Conservation (phyloP, 2,329 filamentous ascomycete species). For the Diaporthe velutina region DNA sequence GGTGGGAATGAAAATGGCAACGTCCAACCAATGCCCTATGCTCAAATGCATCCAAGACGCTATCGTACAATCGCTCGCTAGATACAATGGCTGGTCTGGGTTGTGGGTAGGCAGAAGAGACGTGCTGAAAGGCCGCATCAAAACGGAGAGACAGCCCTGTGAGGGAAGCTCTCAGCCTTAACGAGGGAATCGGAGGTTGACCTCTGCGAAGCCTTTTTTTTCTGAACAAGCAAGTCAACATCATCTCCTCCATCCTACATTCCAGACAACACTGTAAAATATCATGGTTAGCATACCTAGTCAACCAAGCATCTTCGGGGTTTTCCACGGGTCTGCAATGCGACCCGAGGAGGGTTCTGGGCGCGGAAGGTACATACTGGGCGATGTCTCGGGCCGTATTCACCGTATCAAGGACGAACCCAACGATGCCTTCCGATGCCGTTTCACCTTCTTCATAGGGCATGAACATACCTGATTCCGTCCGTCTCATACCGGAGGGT, state of each 20-base stretch:
- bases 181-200: constrained; percentile 31
- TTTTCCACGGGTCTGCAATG: background rate
- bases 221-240: constrained; percentile 47
- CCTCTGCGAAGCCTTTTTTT: constrained; percentile 42
- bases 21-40: constrained; percentile 29
- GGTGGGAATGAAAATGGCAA: constrained; percentile 30
- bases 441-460: constrained; percentile 82
- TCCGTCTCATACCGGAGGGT: constrained; percentile 77
- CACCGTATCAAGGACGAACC: constrained; percentile 84
- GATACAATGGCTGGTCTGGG: constrained; percentile 26
- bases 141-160: constrained; percentile 24
- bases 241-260: constrained; percentile 74
- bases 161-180: constrained; percentile 29
- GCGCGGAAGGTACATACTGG: constrained; percentile 50
- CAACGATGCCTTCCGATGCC: constrained; percentile 76
- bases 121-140: constrained; percentile 25
- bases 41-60: constrained; percentile 30
- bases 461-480: constrained; percentile 92
- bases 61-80: constrained; percentile 40
- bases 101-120: constrained; percentile 26
- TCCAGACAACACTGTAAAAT: constrained; percentile 70
- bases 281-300: background rate
- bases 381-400: constrained; percentile 79
- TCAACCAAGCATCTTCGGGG: background rate
- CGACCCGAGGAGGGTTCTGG: constrained; percentile 15